phyloP scores from a whole-genome alignment of 2,329 filamentous ascomycete species.

The Fusarium sp. region DNA sequence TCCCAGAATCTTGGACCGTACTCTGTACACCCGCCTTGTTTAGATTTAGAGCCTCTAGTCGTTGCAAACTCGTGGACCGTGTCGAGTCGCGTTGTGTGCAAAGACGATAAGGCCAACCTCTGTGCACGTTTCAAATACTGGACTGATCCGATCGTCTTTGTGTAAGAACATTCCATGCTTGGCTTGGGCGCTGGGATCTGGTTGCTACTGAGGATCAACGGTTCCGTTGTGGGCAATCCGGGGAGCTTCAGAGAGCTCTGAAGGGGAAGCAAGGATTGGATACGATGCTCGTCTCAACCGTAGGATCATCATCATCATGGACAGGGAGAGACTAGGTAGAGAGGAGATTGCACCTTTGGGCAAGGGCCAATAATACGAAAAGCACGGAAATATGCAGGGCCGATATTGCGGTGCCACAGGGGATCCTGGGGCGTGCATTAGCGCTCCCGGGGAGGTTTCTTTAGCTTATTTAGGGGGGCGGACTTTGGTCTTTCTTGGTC shows the following conservation, averaged over 20 bases:
- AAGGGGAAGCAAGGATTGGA: conserved; percentile 15
- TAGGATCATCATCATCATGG: conserved; percentile 24
- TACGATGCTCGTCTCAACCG: conserved; percentile 22
- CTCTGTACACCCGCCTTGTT: conserved; percentile 22
- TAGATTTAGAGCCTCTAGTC: not conserved
- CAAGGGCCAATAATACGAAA: conserved; percentile 14
- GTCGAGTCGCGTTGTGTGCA: not conserved
- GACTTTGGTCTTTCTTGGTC: conserved; percentile 4
- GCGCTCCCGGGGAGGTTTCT: conserved; percentile 36
- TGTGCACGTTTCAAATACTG: conserved; percentile 5
- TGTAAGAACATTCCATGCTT: conserved; percentile 16
- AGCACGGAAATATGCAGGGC: conserved; percentile 30
- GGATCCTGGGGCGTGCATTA: conserved; percentile 28
- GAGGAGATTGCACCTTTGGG: conserved; percentile 41
- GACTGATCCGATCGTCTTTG: not conserved
- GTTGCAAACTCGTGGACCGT: conserved; percentile 3
- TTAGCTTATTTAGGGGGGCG: conserved; percentile 21
- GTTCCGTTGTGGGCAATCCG: conserved; percentile 18
- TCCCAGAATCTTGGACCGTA: conserved; percentile 27
- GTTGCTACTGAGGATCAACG: conserved; percentile 22
- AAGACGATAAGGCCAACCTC: conserved; percentile 10
- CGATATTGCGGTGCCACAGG: conserved; percentile 33
- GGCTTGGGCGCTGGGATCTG: conserved; percentile 5
- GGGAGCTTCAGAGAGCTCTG: conserved; percentile 1
- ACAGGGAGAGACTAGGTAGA: not conserved